Conservation (phyloP, 352 stramenopile species). For the Pythium brachiatum region DNA sequence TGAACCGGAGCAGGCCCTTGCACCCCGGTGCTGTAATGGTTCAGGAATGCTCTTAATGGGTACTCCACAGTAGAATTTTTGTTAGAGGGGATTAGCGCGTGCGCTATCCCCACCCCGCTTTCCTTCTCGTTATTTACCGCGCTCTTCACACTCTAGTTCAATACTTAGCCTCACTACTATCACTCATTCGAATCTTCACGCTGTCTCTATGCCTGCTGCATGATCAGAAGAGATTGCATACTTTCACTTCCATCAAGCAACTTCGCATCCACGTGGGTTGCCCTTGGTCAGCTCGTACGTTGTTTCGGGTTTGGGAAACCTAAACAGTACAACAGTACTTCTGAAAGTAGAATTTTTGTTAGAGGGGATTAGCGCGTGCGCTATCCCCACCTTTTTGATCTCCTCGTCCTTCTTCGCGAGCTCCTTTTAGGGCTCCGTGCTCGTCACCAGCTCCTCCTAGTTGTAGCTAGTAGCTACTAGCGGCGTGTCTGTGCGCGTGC, state of each 20-base stretch:
- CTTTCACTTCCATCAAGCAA: too few species aligned
- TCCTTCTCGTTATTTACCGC: not conserved
- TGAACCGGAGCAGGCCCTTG: slow-evolving; percentile 80
- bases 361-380: slow-evolving; percentile 20
- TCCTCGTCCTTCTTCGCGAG: too few species aligned
- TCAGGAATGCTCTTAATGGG: slow-evolving; percentile 25
- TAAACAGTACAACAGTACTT: too few species aligned
- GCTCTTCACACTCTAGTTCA: not conserved
- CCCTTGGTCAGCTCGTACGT: too few species aligned
- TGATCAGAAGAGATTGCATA: too few species aligned
- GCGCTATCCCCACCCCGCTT: slow-evolving; percentile 10
- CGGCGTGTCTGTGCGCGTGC: not conserved
- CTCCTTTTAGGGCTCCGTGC: too few species aligned
- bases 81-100: slow-evolving; percentile 19
- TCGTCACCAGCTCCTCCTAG: too few species aligned
- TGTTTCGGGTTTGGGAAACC: too few species aligned
- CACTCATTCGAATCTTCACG: not conserved
- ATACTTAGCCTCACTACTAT: not conserved
- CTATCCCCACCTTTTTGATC: not conserved
- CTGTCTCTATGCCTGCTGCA: too few species aligned
- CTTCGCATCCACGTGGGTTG: too few species aligned
- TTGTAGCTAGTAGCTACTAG: not conserved
- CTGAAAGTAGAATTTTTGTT: slow-evolving; percentile 28
- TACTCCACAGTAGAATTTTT: slow-evolving; percentile 30
- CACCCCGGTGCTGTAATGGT: slow-evolving; percentile 85